These are phyloP conservation scores for Friedmanniomyces simplex DNA, from an alignment of 495 filamentous ascomycete genomes.

Conservation along the genomic window DNA sequence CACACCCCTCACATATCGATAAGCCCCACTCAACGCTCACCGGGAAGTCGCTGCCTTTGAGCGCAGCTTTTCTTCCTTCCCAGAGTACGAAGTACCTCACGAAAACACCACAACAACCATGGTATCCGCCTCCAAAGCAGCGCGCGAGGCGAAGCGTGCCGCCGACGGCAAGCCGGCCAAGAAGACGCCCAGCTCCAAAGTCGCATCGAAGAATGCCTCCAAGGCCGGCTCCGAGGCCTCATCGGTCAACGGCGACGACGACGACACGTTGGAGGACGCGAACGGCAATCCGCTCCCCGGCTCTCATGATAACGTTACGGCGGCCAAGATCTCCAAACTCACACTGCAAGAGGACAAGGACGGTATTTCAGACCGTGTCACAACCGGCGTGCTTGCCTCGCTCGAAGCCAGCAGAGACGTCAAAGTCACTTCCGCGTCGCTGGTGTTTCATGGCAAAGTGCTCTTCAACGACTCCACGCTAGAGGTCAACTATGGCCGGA, in stretches of 20 bases:
- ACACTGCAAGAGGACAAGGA: slow-evolving; percentile 88
- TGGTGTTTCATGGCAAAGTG: slow-evolving; percentile 96
- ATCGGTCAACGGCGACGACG: slow-evolving; percentile 63
- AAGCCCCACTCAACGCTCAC: not conserved
- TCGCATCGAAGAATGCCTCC: slow-evolving; percentile 53
- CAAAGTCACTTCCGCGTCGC: slow-evolving; percentile 85
- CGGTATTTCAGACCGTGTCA: slow-evolving; percentile 93
- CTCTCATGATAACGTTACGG: slow-evolving; percentile 55
- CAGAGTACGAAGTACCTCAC: not conserved
- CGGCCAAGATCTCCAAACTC: slow-evolving; percentile 72
- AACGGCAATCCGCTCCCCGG: slow-evolving; percentile 47
- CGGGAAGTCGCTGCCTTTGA: not conserved
- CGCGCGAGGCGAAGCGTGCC: slow-evolving; percentile 89
- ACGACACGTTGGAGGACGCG: slow-evolving; percentile 48
- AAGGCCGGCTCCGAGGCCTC: slow-evolving; percentile 38
- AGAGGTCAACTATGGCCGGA: slow-evolving; percentile 83
- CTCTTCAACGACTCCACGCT: slow-evolving; percentile 86
- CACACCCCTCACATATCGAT: not conserved
- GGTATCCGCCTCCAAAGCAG: slow-evolving; percentile 96
- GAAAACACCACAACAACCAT: slow-evolving; percentile 43
- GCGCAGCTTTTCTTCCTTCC: not conserved
- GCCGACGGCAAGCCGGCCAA: slow-evolving; percentile 47
- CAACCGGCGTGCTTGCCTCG: slow-evolving; percentile 90
- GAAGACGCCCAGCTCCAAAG: slow-evolving; percentile 47
- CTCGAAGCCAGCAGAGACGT: slow-evolving; percentile 75